phyloP scores from a whole-genome alignment of 768 basidiomycete species.

The Rhizopogon sp. region DNA sequence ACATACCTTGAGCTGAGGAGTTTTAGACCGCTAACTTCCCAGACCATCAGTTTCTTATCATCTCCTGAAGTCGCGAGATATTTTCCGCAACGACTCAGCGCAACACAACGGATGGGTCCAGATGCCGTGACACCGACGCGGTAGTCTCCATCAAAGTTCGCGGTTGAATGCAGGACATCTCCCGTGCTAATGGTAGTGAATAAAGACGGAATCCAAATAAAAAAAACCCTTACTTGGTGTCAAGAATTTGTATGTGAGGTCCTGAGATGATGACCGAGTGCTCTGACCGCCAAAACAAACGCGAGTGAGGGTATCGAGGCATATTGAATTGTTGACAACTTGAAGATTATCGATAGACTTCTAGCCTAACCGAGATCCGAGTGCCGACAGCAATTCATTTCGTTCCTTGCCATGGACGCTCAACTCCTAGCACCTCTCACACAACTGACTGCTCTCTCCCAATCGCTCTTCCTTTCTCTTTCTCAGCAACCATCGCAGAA shows the following conservation, averaged over 20 bases:
- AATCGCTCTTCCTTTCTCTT: conserved; percentile 63
- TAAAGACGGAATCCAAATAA: background rate
- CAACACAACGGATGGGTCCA: conserved; percentile 58
- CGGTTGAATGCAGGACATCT: conserved; percentile 40
- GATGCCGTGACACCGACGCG: conserved; percentile 34
- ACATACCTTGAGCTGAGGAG: conserved; percentile 60
- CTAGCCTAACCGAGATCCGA: background rate
- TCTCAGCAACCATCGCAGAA: conserved; percentile 47
- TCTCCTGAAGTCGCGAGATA: conserved; percentile 67
- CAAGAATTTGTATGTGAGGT: conserved; percentile 56
- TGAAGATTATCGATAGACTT: background rate
- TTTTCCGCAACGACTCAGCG: conserved; percentile 36
- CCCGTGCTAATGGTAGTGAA: conserved; percentile 42
- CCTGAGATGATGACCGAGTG: conserved; percentile 48
- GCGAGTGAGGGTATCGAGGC: conserved; percentile 45
- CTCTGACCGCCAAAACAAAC: conserved; percentile 34
- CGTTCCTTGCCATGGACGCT: conserved; percentile 37
- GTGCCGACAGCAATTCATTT: background rate
- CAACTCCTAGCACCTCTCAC: conserved; percentile 55
- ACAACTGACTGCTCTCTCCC: conserved; percentile 60
- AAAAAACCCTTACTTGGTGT: conserved; percentile 40
- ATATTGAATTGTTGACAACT: conserved; percentile 15
- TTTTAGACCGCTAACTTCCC: conserved; percentile 53
- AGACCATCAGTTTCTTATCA: conserved; percentile 78
- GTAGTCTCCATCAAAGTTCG: conserved; percentile 24